Percentiles rank a stretch among this genome's conserved stretches.
Conservation (phyloP, 345 rosid species). For the Physaria fendleri region DNA sequence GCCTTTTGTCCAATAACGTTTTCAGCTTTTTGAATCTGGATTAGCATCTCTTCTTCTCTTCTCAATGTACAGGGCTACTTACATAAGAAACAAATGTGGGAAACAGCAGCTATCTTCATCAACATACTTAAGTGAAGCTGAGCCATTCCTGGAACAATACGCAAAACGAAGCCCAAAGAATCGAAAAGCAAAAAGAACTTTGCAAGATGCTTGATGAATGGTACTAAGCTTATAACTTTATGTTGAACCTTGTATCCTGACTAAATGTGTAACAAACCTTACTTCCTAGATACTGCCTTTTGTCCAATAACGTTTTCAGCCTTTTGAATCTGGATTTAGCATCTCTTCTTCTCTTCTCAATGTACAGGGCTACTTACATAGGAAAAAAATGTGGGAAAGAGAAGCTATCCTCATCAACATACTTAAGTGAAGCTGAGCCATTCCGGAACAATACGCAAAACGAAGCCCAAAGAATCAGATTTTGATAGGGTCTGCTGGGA, state of each 20-base stretch:
- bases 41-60: neutral
- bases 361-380: slow-evolving; percentile 69
- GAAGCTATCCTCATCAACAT: slow-evolving; percentile 65
- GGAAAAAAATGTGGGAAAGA: slow-evolving; percentile 58
- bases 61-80: slow-evolving; percentile 54
- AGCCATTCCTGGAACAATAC: slow-evolving; percentile 84
- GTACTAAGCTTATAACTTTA: slow-evolving; percentile 29
- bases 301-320: neutral
- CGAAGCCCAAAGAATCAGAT: slow-evolving; percentile 65
- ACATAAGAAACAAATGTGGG: slow-evolving; percentile 64
- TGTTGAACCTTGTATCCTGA: too few relatives aligned
- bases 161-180: slow-evolving; percentile 65
- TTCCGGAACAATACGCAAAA: slow-evolving; percentile 75
- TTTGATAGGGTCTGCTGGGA: slow-evolving; percentile 91
- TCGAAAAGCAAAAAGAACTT: slow-evolving; percentile 80
- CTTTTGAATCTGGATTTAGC: slow-evolving; percentile 6
- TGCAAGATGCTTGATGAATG: slow-evolving; percentile 97
- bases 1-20: neutral
- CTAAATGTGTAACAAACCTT: too few relatives aligned
- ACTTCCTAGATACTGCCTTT: slow-evolving; percentile 7
- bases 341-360: neutral
- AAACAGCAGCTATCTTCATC: slow-evolving; percentile 66
- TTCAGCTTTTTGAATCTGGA: slow-evolving; percentile 2
- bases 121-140: slow-evolving; percentile 78
- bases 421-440: slow-evolving; percentile 90